These are phyloP conservation scores for Potentilla sterilis DNA, from an alignment of 306 rosid genomes.

Conservation along the genomic window DNA sequence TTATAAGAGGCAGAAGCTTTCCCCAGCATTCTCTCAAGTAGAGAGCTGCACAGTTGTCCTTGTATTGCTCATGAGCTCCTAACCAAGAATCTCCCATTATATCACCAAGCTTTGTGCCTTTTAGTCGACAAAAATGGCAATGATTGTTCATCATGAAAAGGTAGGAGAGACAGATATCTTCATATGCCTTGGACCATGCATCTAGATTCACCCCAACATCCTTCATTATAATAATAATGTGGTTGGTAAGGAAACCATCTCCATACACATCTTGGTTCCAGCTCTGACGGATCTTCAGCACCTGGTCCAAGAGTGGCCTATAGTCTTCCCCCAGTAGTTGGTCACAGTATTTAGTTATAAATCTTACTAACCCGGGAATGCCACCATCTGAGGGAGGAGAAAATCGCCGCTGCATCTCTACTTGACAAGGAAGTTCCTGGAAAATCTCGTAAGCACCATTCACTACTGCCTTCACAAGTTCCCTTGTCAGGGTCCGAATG, in stretches of 20 bases:
- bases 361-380: slow-evolving; percentile 69
- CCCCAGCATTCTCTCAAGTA: slow-evolving; percentile 82
- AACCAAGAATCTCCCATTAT: slow-evolving; percentile 88
- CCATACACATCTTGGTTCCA: slow-evolving; percentile 57
- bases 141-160: slow-evolving; percentile 94
- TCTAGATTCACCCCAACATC: slow-evolving; percentile 72
- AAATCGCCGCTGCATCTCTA: slow-evolving; percentile 56
- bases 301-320: slow-evolving; percentile 56
- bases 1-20: slow-evolving; percentile 42
- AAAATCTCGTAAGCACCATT: slow-evolving; percentile 64
- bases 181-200: slow-evolving; percentile 72
- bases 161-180: slow-evolving; percentile 59
- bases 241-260: slow-evolving; percentile 40
- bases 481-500: slow-evolving; percentile 59
- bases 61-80: slow-evolving; percentile 70
- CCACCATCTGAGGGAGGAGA: slow-evolving; percentile 76
- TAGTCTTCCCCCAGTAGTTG: slow-evolving; percentile 55
- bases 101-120: slow-evolving; percentile 62
- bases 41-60: slow-evolving; percentile 71
- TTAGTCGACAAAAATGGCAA: slow-evolving; percentile 63
- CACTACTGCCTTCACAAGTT: slow-evolving; percentile 59
- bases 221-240: slow-evolving; percentile 48
- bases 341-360: slow-evolving; percentile 64
- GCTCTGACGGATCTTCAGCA: slow-evolving; percentile 55
- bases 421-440: slow-evolving; percentile 80